A percentile compares a stretch with the other conserved stretches of the same genome.
phyloP scores from a whole-genome alignment of 2,329 filamentous ascomycete genomes.

The Fusarium tanahbumbuense region DNA sequence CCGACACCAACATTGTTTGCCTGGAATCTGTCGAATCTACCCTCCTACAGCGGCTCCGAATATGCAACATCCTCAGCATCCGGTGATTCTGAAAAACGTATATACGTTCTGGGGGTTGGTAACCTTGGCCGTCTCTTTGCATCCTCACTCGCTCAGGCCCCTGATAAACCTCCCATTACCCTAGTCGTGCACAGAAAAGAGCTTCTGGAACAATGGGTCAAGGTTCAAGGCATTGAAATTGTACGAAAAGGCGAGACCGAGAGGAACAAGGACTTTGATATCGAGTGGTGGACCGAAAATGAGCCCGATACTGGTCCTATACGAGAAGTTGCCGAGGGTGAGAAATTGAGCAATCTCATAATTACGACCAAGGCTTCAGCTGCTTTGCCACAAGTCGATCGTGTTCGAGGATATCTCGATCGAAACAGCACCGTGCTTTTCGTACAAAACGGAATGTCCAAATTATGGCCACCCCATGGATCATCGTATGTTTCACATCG shows the following conservation, averaged over 20 bases:
- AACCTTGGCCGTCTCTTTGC: slow-evolving; percentile 86
- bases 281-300: slow-evolving; percentile 67
- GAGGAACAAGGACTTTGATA: slow-evolving; percentile 55
- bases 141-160: slow-evolving; percentile 71
- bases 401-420: slow-evolving; percentile 71
- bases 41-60: neutral
- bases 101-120: slow-evolving; percentile 83
- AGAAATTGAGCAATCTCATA: slow-evolving; percentile 76
- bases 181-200: slow-evolving; percentile 77
- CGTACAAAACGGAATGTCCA: slow-evolving; percentile 88
- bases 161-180: slow-evolving; percentile 76
- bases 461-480: slow-evolving; percentile 66
- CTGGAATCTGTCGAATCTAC: slow-evolving; percentile 50
- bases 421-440: slow-evolving; percentile 80
- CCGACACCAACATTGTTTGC: slow-evolving; percentile 53
- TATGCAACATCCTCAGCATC: neutral
- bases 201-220: slow-evolving; percentile 61
- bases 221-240: slow-evolving; percentile 59
- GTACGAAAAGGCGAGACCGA: slow-evolving; percentile 50
- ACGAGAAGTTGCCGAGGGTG: slow-evolving; percentile 55
- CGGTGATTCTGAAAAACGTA: slow-evolving; percentile 56
- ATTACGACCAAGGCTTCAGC: slow-evolving; percentile 79
- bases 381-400: slow-evolving; percentile 70
- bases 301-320: slow-evolving; percentile 52
- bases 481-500: slow-evolving; percentile 56